Conservation (phyloP, 192 early-diverging fungal genomes). For the Mortierella antarctica region DNA sequence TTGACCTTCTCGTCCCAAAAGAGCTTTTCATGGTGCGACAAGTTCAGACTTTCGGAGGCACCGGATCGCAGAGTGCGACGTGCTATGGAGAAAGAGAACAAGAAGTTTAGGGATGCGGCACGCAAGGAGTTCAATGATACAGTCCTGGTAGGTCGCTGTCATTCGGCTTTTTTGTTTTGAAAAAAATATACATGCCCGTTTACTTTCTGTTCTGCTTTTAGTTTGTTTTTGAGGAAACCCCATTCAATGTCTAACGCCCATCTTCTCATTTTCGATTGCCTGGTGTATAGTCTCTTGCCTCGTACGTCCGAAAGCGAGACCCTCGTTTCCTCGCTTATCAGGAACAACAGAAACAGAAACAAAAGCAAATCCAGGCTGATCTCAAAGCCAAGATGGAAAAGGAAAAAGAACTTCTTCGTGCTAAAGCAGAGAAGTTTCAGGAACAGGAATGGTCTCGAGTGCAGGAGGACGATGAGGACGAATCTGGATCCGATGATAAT, state of each 20-base stretch:
- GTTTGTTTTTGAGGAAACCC: background rate
- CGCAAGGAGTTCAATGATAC: constrained; percentile 80
- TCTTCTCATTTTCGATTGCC: background rate
- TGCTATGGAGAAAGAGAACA: constrained; percentile 94
- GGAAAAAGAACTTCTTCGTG: constrained; percentile 63
- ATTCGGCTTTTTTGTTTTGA: background rate
- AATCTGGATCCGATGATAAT: constrained; percentile 28
- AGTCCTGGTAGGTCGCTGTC: constrained; percentile 60
- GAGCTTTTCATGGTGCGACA: constrained; percentile 95
- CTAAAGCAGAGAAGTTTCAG: constrained; percentile 66
- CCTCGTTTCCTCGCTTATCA: constrained; percentile 83
- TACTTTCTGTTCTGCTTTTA: background rate
- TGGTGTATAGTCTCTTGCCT: constrained; percentile 69
- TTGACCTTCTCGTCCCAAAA: constrained; percentile 84
- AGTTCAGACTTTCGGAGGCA: constrained; percentile 83
- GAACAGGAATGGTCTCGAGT: constrained; percentile 82
- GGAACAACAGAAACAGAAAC: constrained; percentile 64
- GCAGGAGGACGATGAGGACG: constrained; percentile 45
- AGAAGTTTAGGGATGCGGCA: constrained; percentile 80
- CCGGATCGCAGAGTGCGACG: constrained; percentile 84
- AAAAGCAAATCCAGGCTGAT: constrained; percentile 66
- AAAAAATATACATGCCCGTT: background rate
- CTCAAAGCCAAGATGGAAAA: constrained; percentile 69
- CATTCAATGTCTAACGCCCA: background rate
- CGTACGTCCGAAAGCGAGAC: constrained; percentile 88